Percentiles rank a stretch among this genome's conserved stretches.
Evolutionary conservation across 371 early-diverging fungal species (phyloP).

Genomic region (Mycotypha africana): DNA sequence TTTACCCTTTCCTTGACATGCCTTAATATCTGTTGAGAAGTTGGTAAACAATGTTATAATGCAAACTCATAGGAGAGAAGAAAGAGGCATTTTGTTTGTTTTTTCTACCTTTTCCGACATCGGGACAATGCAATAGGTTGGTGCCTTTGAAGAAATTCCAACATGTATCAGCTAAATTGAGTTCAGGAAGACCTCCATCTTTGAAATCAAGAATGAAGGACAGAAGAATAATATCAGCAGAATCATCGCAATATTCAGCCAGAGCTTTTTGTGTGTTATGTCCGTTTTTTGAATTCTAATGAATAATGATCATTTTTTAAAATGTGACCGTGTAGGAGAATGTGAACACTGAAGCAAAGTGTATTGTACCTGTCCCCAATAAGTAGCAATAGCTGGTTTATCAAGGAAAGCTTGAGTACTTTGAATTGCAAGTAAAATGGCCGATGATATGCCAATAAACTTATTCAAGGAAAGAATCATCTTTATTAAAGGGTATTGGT

Average conservation of each 20-base stretch:
- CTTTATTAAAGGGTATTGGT: too few relatives aligned
- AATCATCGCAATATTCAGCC: constrained; percentile 51
- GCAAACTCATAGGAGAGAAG: background rate
- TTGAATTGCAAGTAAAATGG: too few relatives aligned
- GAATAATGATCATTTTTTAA: too few relatives aligned
- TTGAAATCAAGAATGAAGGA: constrained; percentile 55
- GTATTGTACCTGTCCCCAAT: constrained; percentile 22
- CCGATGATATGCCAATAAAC: too few relatives aligned
- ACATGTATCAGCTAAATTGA: constrained; percentile 63
- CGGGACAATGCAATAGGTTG: constrained; percentile 47
- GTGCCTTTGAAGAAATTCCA: constrained; percentile 46
- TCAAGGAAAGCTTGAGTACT: constrained; percentile 3
- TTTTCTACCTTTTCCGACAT: constrained; percentile 48
- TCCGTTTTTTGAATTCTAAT: constrained; percentile 25
- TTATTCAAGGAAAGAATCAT: too few relatives aligned
- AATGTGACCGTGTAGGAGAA: background rate
- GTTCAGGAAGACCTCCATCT: constrained; percentile 30
- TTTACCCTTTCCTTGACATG: constrained; percentile 59
- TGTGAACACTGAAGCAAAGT: background rate
- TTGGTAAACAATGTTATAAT: background rate
- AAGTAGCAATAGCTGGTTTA: constrained; percentile 11
- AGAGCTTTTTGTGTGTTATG: constrained; percentile 29
- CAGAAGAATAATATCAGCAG: constrained; percentile 51
- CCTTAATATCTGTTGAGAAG: constrained; percentile 43
- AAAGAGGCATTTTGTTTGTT: too few relatives aligned